These are phyloP conservation scores for Copromyces sp. DNA, from an alignment of 495 filamentous ascomycete species.

Conservation along the genomic window DNA sequence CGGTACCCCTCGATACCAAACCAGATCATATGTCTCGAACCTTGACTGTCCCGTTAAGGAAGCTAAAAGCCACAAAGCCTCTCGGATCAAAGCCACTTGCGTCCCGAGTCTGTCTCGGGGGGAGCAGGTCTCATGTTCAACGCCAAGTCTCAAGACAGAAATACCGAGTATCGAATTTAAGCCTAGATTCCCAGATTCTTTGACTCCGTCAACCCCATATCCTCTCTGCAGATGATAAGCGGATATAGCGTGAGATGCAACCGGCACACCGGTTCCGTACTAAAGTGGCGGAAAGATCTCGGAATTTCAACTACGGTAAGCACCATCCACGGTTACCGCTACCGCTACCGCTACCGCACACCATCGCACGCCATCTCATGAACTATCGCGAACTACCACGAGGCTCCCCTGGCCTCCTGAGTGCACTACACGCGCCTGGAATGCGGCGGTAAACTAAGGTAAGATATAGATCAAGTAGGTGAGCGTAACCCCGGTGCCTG, in stretches of 20 bases:
- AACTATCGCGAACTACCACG: background rate
- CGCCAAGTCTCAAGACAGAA: background rate
- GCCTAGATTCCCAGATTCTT: background rate
- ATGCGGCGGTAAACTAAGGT: background rate
- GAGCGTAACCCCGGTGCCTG: background rate
- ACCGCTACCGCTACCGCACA: background rate
- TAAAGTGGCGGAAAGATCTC: background rate
- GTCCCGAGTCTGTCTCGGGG: background rate
- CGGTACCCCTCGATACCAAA: background rate
- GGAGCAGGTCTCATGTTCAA: background rate
- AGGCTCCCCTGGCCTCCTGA: background rate
- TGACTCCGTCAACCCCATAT: background rate
- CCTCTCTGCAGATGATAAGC: background rate
- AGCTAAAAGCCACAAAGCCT: background rate
- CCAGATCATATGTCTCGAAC: background rate
- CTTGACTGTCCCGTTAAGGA: background rate
- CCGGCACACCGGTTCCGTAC: background rate
- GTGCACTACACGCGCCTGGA: background rate
- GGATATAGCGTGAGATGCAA: background rate
- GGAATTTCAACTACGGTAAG: background rate
- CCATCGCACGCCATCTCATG: background rate
- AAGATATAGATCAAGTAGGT: background rate
- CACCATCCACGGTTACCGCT: background rate
- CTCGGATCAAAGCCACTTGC: background rate
- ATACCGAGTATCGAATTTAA: background rate